phyloP scores from a whole-genome alignment of 495 filamentous ascomycete species.

The Tuber borchii region DNA sequence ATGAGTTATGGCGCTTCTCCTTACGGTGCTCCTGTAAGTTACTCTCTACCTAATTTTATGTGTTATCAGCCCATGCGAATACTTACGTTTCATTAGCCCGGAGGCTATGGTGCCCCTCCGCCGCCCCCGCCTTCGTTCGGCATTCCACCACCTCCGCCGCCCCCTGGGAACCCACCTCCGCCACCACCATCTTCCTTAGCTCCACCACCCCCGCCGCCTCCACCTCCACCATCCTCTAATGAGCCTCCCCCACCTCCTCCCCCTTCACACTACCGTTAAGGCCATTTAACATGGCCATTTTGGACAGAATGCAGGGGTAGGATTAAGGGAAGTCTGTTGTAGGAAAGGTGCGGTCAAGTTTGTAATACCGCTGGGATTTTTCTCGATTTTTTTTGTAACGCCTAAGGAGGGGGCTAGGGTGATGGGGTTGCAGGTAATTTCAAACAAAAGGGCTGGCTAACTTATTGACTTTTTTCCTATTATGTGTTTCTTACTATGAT shows the following conservation, averaged over 20 bases:
- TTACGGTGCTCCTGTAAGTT: slow-evolving; percentile 40
- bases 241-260: slow-evolving; percentile 40
- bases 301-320: neutral
- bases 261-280: slow-evolving; percentile 15
- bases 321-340: neutral
- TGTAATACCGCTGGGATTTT: neutral
- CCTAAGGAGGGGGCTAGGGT: neutral
- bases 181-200: slow-evolving; percentile 29
- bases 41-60: neutral
- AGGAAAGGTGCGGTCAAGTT: neutral
- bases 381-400: neutral
- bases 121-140: slow-evolving; percentile 37
- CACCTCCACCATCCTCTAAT: slow-evolving; percentile 37
- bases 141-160: slow-evolving; percentile 30
- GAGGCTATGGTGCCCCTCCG: slow-evolving; percentile 38
- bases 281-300: neutral
- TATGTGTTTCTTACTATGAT: neutral
- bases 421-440: neutral
- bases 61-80: neutral
- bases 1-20: slow-evolving; percentile 38
- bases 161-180: slow-evolving; percentile 36
- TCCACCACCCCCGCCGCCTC: slow-evolving; percentile 35
- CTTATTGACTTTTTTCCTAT: neutral
- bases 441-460: neutral
- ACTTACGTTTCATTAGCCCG: slow-evolving; percentile 27